Evolutionary conservation across 2,329 filamentous ascomycete species (phyloP), one percentile per base, ranked within the genome.

Genomic region (Penicillium sp.): DNA sequence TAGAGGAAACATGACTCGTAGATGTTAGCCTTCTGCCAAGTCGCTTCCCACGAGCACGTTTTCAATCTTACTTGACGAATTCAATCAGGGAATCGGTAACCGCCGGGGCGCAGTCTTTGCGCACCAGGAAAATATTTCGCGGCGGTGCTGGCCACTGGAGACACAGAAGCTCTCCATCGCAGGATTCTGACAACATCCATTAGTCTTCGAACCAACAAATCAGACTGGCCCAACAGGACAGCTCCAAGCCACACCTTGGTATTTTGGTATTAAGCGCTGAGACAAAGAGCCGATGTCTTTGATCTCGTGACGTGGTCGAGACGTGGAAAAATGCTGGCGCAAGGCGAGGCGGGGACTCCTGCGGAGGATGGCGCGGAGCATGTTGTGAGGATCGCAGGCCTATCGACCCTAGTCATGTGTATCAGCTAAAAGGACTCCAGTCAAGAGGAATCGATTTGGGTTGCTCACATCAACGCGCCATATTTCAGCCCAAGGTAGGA

Each of bases 1-100:
- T 90, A 59, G 80, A 81, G 63, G 86, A 84, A 56, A 97, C 83
- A 73, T 97, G 89, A 64, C 84, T 88, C 61, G 0, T 79, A 79
- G 84, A 65, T 81, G 24, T 55, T n/a, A 55, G 45, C 38, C 26
- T 55, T 34, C 18, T 18, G 24, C 18, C 22, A 10, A 24, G 9
- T 24, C 5, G 29, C 6, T 34, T 50, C 3, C 8, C 38, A 29
- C 9, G 32, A 5, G 13, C 10, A 14, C 10, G 2, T 18, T 16
- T 42, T 37, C 31, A 10, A 20, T 50, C 64, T 22, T 73, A 79
- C 69, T 80, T 79, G 42, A 79, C 79, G 66, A 85, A 85, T 65
- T 85, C 83, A 57, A 85, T 68, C 37, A 87, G 71, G 2, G 83
- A 82, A 14, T 78, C 72, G 29, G 81, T 84, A 50, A 86, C 82